Conservation (phyloP, 108 stramenopile species). For the Skeletonema potamos region DNA sequence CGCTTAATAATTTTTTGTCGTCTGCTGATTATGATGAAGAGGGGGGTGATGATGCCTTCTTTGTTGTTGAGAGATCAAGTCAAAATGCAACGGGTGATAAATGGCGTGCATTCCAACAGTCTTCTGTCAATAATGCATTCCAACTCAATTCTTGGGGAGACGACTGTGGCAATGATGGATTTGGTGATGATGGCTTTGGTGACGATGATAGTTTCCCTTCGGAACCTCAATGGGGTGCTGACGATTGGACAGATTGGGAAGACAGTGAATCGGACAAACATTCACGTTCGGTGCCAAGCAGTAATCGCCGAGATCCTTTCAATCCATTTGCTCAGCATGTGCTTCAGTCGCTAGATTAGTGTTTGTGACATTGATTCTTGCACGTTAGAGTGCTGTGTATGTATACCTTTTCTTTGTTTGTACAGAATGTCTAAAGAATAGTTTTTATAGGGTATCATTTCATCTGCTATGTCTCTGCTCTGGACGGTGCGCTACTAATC, state of each 20-base stretch:
- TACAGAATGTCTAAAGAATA: neutral
- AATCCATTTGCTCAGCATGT: constrained; percentile 1
- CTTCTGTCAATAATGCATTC: neutral
- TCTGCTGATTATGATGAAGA: neutral
- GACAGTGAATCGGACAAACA: constrained; percentile 4
- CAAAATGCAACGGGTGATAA: constrained; percentile 1
- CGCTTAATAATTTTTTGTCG: neutral
- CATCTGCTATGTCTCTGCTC: too few relatives aligned
- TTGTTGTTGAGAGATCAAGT: constrained; percentile 17
- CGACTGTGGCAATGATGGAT: neutral
- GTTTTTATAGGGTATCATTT: neutral
- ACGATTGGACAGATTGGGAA: constrained; percentile 10
- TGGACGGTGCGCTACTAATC: too few relatives aligned
- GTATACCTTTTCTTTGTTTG: neutral
- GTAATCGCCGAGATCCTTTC: constrained; percentile 3
- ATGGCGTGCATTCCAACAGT: constrained; percentile 30
- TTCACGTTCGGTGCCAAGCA: constrained; percentile 9
- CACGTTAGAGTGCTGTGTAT: neutral
- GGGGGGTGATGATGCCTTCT: constrained; percentile 23
- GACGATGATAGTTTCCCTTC: constrained; percentile 2
- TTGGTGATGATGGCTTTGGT: neutral
- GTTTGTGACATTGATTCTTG: neutral
- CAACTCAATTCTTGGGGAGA: neutral
- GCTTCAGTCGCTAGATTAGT: neutral
- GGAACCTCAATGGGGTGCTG: constrained; percentile 3